Evolutionary conservation across 73 alveolate genomes (phyloP).

Genomic region (Tetrahymena malaccensis): DNA sequence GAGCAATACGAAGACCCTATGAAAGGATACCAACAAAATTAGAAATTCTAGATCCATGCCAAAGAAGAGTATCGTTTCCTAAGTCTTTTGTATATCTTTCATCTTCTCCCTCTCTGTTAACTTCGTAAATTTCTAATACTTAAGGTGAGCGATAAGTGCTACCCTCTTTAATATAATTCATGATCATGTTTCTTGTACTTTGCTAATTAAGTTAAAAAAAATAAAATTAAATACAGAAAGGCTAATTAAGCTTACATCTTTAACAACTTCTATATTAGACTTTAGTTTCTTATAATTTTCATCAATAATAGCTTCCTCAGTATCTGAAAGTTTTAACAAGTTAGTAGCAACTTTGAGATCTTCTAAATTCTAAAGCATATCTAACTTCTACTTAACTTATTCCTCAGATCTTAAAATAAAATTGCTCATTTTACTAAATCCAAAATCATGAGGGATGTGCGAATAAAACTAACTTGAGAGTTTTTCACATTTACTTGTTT

Average conservation of each 20-base stretch:
- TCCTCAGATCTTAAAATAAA: slow-evolving; percentile 53
- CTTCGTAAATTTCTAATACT: slow-evolving; percentile 55
- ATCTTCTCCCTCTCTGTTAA: slow-evolving; percentile 64
- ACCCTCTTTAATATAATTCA: slow-evolving; percentile 43
- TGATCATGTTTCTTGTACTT: slow-evolving; percentile 29
- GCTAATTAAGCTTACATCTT: neutral
- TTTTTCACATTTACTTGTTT: slow-evolving; percentile 32
- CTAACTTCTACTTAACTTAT: slow-evolving; percentile 64
- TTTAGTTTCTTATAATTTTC: slow-evolving; percentile 44
- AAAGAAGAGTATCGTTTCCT: slow-evolving; percentile 69
- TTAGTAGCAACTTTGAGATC: slow-evolving; percentile 56
- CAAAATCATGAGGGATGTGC: slow-evolving; percentile 91
- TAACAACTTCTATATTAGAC: slow-evolving; percentile 2
- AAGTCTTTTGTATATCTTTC: slow-evolving; percentile 45
- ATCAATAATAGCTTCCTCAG: slow-evolving; percentile 43
- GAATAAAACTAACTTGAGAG: slow-evolving; percentile 77
- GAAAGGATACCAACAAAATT: slow-evolving; percentile 90
- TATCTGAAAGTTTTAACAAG: slow-evolving; percentile 24
- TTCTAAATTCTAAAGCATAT: slow-evolving; percentile 48
- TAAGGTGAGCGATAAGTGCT: slow-evolving; percentile 6
- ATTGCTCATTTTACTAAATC: slow-evolving; percentile 37
- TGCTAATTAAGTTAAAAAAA: slow-evolving; percentile 5
- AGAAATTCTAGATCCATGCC: slow-evolving; percentile 93
- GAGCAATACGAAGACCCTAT: slow-evolving; percentile 95
- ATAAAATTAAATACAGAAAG: too few species aligned